Percentiles rank a stretch among this genome's conserved stretches.
These are phyloP conservation scores for Maudiozyma saulgeensis DNA, from an alignment of 805 yeast genomes.

Conservation along the genomic window DNA sequence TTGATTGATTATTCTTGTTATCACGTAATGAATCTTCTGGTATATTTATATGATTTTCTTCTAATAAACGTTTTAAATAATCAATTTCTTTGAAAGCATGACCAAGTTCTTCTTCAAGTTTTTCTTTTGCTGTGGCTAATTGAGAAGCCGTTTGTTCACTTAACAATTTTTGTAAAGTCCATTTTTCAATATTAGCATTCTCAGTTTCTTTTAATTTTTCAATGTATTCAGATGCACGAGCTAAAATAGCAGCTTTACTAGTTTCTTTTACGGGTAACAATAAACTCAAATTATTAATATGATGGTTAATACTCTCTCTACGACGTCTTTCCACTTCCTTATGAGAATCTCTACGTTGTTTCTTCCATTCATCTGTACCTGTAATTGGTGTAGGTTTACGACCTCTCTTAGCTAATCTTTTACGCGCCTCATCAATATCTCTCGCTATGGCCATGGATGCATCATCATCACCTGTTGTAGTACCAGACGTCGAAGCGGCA, in stretches of 20 bases:
- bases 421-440: slow-evolving; percentile 1
- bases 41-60: slow-evolving; percentile 6
- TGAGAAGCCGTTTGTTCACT: slow-evolving; percentile 88
- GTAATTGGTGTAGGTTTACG: slow-evolving; percentile 23
- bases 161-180: slow-evolving; percentile 86
- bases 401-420: slow-evolving; percentile 13
- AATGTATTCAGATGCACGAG: slow-evolving; percentile 84
- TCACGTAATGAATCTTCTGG: neutral
- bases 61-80: slow-evolving; percentile 53
- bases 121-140: slow-evolving; percentile 74
- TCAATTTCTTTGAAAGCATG: slow-evolving; percentile 89
- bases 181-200: slow-evolving; percentile 80
- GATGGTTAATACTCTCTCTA: slow-evolving; percentile 77
- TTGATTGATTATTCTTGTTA: too few relatives aligned
- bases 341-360: slow-evolving; percentile 77
- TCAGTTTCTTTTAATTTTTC: slow-evolving; percentile 84
- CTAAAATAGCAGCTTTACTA: slow-evolving; percentile 83
- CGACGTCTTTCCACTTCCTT: slow-evolving; percentile 92
- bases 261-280: slow-evolving; percentile 68
- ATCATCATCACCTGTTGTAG: slow-evolving; percentile 1
- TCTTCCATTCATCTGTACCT: slow-evolving; percentile 26
- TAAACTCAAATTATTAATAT: slow-evolving; percentile 72
- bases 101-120: slow-evolving; percentile 78
- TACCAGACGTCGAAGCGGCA: neutral
- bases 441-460: slow-evolving; percentile 1